phyloP scores from a whole-genome alignment of 208 protist genomes.

The Trypanosoma platydactyli region DNA sequence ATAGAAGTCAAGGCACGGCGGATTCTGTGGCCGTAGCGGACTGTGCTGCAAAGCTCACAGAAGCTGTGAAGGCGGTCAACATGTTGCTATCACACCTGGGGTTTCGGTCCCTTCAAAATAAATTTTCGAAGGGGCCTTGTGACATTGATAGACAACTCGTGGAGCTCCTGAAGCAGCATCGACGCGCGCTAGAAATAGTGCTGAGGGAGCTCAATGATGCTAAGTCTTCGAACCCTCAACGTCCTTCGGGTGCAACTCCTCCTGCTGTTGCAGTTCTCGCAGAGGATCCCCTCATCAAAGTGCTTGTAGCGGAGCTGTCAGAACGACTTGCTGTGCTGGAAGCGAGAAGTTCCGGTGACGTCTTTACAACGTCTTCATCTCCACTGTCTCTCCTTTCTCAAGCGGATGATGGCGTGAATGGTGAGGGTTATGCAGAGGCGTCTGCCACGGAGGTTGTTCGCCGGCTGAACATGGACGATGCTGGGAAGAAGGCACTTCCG shows the following conservation, averaged over 20 bases:
- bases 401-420: not conserved
- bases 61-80: conserved; percentile 6
- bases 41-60: conserved; percentile 10
- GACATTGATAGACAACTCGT: not conserved
- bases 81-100: not conserved
- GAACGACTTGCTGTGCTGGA: not conserved
- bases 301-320: not conserved
- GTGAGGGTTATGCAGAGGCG: not conserved
- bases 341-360: not conserved
- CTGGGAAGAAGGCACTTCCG: not conserved
- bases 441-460: not conserved
- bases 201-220: not conserved
- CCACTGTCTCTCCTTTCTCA: not conserved
- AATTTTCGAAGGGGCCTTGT: not conserved
- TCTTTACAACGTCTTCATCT: not conserved
- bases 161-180: not conserved
- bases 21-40: not conserved
- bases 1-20: not conserved
- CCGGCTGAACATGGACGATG: not conserved
- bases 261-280: not conserved
- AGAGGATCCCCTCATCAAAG: conserved; percentile 1
- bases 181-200: not conserved
- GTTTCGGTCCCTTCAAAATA: not conserved
- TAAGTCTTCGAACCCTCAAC: not conserved
- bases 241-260: not conserved